Base-by-base conservation (phyloP, 2,329 filamentous ascomycete species). In the Hymenoscyphus albidus region DNA sequence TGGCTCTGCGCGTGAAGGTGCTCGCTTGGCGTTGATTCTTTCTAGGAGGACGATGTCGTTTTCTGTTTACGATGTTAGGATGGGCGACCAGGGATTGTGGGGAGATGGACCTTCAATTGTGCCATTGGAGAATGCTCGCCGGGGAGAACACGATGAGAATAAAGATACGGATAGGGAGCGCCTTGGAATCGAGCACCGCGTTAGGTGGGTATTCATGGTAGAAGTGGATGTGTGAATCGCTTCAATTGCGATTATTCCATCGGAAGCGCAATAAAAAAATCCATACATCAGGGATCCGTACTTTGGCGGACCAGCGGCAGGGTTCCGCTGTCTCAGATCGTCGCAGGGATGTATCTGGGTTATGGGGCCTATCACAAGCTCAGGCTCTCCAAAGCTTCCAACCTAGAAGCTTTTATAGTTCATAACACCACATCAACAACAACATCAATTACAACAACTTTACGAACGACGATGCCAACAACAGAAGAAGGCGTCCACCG, bases 21-120 rank as follows among this genome's bases (percentile, higher is more conserved):
- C 35, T 48, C 64, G 27, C 27, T 40, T 64, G 22, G 61, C 32
- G 22, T 64, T 71, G 6, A 69, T 63, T 27, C 44, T 16, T 56
- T 67, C 70, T 38, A 76, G 61, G 9, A 75, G 58, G 48, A 76
- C 72, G 57, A 72, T 68, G 55, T 77, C 75, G 61, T 71, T 69
- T 61, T 75, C 74, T 76, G 42, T 32, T 16, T 12, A 12, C 12
- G 35, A 42, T 7, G 44, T 51, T 51, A 51, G n/a, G 9, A 22
- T 51, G 14, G 16, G 42, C 7, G 42, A n/a, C 18, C 18, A 48
- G 18, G 22, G 18, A 22, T 51, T 51, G 18, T 22, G 13, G 18
- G 3, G n/a, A 39, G 39, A 56, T 16, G 13, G 66, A 68, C 71
- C 70, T 70, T 70, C 58, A 14, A 73, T 62, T 7, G 62, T 58